Base-by-base conservation (phyloP, 2,329 filamentous ascomycete species). In the Trichoderma oligosporum region DNA sequence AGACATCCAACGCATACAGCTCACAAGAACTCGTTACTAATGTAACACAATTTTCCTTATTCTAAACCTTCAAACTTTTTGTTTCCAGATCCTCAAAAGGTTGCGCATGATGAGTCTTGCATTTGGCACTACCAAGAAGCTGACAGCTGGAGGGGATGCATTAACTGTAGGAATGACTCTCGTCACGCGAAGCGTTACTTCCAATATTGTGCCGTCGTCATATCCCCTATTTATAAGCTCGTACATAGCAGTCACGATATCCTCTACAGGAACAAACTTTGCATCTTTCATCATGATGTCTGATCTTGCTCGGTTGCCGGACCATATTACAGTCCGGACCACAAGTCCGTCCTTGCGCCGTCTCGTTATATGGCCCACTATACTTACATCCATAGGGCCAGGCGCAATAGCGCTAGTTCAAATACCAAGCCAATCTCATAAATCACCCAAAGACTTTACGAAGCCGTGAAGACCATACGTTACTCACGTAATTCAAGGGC, bases 381-480 rank as follows among this genome's bases (percentile, higher is more conserved):
- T 18, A 52, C 66, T 62, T 46, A 70, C 71, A 44, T 61, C 63
- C 12, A 69, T 68, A n/a, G 64, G 63, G 1, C 70, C 70, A 0
- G 71, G 72, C 4, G 71, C 72, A 14, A 71, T 63, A 44, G 64
- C 67, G 27, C 65, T 61, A 24, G 67, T 63, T 7, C 70, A 59
- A 35, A 74, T 72, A 4, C 71, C 70, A 3, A 74, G 42, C 33
- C 60, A 48, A 38, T 70, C 65, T 20, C 65, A 66, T 31, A 75
- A 52, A 1, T 55, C 62, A 1, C 62, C 68, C 1, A 75, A 53
- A 3, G 63, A 66, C 14, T 63, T 59, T 24, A 72, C 71, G 41
- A 75, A 73, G 1, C 67, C 71, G 14, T 71, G 67, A 4, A 75
- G 60, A 0, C 70, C 73, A 47, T 71, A 66, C 65, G n/a, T 74